phyloP scores from a whole-genome alignment of 805 yeast genomes.

The Pichia thaimueangensis region DNA sequence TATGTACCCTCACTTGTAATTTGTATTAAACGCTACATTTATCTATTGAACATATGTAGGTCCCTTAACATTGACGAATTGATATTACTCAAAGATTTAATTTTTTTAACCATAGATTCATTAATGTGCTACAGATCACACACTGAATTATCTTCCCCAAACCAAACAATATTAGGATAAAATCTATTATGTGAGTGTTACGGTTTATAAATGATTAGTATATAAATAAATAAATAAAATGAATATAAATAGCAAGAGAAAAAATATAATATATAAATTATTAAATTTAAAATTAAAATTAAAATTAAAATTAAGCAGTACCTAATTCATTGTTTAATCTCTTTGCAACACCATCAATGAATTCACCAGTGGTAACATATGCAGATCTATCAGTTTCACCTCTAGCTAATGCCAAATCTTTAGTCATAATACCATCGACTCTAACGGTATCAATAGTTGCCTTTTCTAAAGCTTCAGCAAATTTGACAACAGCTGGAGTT shows the following conservation, averaged over 20 bases:
- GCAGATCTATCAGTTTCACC: constrained; percentile 79
- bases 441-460: constrained; percentile 85
- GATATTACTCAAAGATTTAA: too few relatives aligned
- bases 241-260: background rate
- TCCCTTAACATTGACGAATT: too few relatives aligned
- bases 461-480: constrained; percentile 72
- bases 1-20: too few relatives aligned
- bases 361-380: constrained; percentile 89
- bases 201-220: too few relatives aligned
- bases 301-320: constrained; percentile 12
- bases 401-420: constrained; percentile 85
- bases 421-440: constrained; percentile 85
- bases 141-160: too few relatives aligned
- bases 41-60: too few relatives aligned
- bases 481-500: constrained; percentile 78
- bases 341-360: constrained; percentile 71
- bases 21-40: too few relatives aligned
- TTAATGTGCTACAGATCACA: too few relatives aligned
- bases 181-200: too few relatives aligned
- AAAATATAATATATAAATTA: background rate
- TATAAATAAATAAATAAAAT: background rate
- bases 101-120: too few relatives aligned
- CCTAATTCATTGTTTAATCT: constrained; percentile 39
- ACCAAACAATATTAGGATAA: too few relatives aligned
- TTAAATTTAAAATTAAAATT: background rate